A percentile compares a stretch with the other conserved stretches of the same genome.
Conservation (phyloP, 257 asterid species). For the Solanum boliviense region DNA sequence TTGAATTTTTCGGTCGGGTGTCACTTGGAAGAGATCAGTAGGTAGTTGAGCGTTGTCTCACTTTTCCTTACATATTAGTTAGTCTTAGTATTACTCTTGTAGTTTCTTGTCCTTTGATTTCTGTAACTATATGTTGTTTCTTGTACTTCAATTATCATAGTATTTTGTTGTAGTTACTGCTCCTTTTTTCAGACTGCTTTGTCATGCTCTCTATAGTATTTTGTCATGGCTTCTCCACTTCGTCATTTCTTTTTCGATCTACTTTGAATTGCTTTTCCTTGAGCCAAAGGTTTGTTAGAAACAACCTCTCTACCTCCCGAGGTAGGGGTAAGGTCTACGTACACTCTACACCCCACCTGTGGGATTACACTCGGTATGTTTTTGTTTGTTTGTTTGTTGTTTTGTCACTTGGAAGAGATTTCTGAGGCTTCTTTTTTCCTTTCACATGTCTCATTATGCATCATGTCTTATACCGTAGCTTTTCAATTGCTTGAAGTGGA, state of each 20-base stretch:
- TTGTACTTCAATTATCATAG: not conserved
- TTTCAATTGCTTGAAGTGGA: not conserved
- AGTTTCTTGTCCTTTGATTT: too few relatives aligned
- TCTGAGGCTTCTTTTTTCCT: not conserved
- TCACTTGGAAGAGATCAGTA: not conserved
- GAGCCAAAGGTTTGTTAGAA: not conserved
- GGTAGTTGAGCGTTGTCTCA: not conserved
- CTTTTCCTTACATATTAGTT: not conserved
- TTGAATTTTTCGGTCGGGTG: not conserved
- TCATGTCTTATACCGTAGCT: not conserved
- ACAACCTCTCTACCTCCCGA: not conserved
- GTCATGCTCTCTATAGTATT: not conserved
- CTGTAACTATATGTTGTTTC: not conserved
- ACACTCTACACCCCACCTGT: not conserved
- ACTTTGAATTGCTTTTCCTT: not conserved
- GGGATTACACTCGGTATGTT: not conserved
- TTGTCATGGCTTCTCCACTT: not conserved
- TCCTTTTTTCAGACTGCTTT: not conserved
- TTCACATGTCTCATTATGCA: not conserved
- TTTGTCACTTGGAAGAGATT: not conserved
- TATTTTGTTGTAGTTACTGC: not conserved
- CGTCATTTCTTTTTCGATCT: too few relatives aligned
- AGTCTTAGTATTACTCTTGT: not conserved
- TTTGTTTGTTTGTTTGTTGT: too few relatives aligned
- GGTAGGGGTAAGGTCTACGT: not conserved